phyloP scores from a whole-genome alignment of 192 early-diverging fungal species.

The Mortierella hygrophila region DNA sequence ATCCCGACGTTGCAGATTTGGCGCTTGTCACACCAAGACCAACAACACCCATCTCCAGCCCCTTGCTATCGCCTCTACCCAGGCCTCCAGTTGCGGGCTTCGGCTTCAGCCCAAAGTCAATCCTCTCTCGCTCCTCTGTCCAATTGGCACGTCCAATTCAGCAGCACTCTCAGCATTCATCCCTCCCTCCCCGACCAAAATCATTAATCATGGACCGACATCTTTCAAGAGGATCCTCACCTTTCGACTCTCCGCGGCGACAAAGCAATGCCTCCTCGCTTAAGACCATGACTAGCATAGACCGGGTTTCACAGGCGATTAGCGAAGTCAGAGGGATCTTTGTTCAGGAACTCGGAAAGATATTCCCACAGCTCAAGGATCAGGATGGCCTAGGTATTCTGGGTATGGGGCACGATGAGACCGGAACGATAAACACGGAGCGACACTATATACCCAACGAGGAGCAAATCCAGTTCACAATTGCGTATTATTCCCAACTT shows the following conservation, averaged over 20 bases:
- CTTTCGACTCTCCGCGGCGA: slow-evolving; percentile 35
- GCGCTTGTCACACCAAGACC: slow-evolving; percentile 20
- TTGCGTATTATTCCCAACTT: slow-evolving; percentile 46
- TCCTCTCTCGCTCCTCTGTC: slow-evolving; percentile 45
- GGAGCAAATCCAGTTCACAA: slow-evolving; percentile 53
- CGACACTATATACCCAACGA: slow-evolving; percentile 53
- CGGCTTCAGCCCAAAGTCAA: slow-evolving; percentile 28
- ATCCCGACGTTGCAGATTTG: slow-evolving; percentile 31
- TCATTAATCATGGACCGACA: slow-evolving; percentile 46
- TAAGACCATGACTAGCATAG: slow-evolving; percentile 36
- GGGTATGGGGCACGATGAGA: slow-evolving; percentile 40
- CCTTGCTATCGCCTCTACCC: neutral
- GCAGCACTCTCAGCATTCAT: slow-evolving; percentile 9
- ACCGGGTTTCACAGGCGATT: slow-evolving; percentile 51
- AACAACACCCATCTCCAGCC: slow-evolving; percentile 19
- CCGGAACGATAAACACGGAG: slow-evolving; percentile 7
- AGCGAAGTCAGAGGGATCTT: slow-evolving; percentile 56
- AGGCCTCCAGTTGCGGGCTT: slow-evolving; percentile 8
- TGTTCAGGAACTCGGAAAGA: slow-evolving; percentile 56
- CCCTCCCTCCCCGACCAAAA: slow-evolving; percentile 47
- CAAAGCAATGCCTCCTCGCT: slow-evolving; percentile 22
- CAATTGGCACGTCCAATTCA: slow-evolving; percentile 28
- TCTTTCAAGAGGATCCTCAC: slow-evolving; percentile 21
- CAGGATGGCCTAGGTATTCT: slow-evolving; percentile 55
- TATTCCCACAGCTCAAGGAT: slow-evolving; percentile 57